Evolutionary conservation across 1,284 basidiomycete genomes (phyloP).

Genomic region (Cerrena zonata): DNA sequence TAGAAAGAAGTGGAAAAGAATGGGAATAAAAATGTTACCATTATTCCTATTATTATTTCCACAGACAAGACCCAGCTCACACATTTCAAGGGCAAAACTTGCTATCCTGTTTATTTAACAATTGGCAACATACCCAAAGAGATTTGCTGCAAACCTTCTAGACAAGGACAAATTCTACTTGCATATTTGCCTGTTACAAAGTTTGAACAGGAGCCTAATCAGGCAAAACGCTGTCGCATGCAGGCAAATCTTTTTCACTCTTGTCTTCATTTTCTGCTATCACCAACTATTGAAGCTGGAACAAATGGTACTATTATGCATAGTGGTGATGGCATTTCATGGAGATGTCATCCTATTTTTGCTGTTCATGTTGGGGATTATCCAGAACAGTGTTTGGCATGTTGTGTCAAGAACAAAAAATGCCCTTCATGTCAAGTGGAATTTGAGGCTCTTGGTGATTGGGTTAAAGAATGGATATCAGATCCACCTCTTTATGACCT

Average conservation of each 20-base stretch:
- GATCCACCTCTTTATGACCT: slow-evolving; percentile 8
- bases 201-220: slow-evolving; percentile 26
- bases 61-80: slow-evolving; percentile 36
- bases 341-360: slow-evolving; percentile 23
- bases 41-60: slow-evolving; percentile 37
- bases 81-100: slow-evolving; percentile 32
- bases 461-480: neutral
- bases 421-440: slow-evolving; percentile 18
- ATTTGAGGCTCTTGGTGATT: slow-evolving; percentile 8
- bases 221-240: slow-evolving; percentile 13
- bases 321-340: slow-evolving; percentile 20
- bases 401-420: slow-evolving; percentile 14
- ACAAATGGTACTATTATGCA: slow-evolving; percentile 16
- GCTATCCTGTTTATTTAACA: slow-evolving; percentile 38
- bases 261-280: slow-evolving; percentile 16
- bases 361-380: slow-evolving; percentile 24
- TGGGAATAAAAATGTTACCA: slow-evolving; percentile 31
- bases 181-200: slow-evolving; percentile 33
- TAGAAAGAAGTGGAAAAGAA: slow-evolving; percentile 18
- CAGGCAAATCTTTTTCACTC: slow-evolving; percentile 21
- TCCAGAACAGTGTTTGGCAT: slow-evolving; percentile 23
- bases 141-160: slow-evolving; percentile 31
- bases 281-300: slow-evolving; percentile 13
- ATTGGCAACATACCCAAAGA: slow-evolving; percentile 41
- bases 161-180: slow-evolving; percentile 31